Evolutionary conservation across 768 basidiomycete species (phyloP), one percentile per base, ranked within the genome.

Genomic region (Tubosaeta sp.): DNA sequence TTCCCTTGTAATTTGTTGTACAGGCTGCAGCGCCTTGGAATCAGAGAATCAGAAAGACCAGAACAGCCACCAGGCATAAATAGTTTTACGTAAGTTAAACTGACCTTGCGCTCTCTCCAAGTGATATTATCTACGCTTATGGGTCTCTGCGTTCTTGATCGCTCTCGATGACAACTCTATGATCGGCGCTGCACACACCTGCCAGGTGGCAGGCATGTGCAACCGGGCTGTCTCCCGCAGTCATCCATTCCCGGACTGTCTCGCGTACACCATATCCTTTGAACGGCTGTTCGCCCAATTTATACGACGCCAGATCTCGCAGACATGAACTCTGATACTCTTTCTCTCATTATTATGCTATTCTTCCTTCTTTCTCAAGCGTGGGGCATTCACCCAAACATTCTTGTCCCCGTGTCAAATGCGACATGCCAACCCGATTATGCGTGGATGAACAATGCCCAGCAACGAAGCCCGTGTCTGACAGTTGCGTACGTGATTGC

Each of bases 401-500:
- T 52, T 9, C 58, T 62, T 3, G 3, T 5, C 16, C 32, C 55
- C 10, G 11, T 25, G 12, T 53, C 67, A 0, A 41, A 42, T 48
- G 66, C 56, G 16, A 46, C 44, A 0, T 67, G 66, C 44, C 44
- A 34, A 21, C 0, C 46, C 11, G 49, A 46, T 2, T 63, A 65
- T 51, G 27, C 31, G 11, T 67, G 66, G 66, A 67, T 67, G 66
- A 32, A 65, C 35, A 61, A 55, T 16, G 42, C 36, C 1, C 54
- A 61, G 19, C 31, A 38, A 29, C 1, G 36, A 14, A 44, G 21
- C 22, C 56, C 68, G 3, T 69, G 68, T 51, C 49, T 68, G 25
- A 36, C 47, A 4, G 68, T 63, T 8, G 65, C 66, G 2, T 69
- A 63, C 36, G 66, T 69, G 44, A 63, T 69, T n/a, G 63, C 47